Evolutionary conservation across 495 filamentous ascomycete genomes (phyloP).

Genomic region (Podospora appendiculata): DNA sequence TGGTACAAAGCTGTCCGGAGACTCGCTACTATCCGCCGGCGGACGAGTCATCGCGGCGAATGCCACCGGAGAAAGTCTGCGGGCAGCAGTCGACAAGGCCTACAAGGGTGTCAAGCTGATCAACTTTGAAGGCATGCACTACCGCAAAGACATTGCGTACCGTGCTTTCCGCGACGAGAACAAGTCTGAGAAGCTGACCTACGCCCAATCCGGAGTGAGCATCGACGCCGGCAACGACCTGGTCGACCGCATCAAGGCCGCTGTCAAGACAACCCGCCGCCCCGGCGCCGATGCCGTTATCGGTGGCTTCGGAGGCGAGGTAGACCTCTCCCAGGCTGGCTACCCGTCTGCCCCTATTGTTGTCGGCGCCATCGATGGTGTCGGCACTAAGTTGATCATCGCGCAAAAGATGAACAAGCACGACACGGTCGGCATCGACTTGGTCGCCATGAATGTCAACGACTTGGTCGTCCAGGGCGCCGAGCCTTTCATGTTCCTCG

Average conservation of each 20-base stretch:
- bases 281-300: conserved; percentile 85
- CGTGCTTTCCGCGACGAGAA: conserved; percentile 44
- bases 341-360: conserved; percentile 68
- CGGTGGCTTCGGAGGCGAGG: conserved; percentile 88
- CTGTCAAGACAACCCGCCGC: conserved; percentile 68
- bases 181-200: conserved; percentile 59
- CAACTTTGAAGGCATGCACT: conserved; percentile 85
- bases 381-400: conserved; percentile 94
- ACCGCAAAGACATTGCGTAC: conserved; percentile 86
- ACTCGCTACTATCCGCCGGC: conserved; percentile 64
- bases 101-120: conserved; percentile 75
- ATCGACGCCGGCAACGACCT: conserved; percentile 89
- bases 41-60: conserved; percentile 89
- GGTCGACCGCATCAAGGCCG: conserved; percentile 79
- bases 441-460: conserved; percentile 99
- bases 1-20: conserved; percentile 58
- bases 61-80: conserved; percentile 64
- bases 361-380: conserved; percentile 88
- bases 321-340: conserved; percentile 71
- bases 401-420: conserved; percentile 83
- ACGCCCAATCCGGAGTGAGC: conserved; percentile 86
- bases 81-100: conserved; percentile 74
- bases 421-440: conserved; percentile 87
- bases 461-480: conserved; percentile 94
- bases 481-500: conserved; percentile 87